A percentile compares a stretch with the other conserved stretches of the same genome.
phyloP scores from a whole-genome alignment of 1,139 yeast species.

The Protomyces inouyei region DNA sequence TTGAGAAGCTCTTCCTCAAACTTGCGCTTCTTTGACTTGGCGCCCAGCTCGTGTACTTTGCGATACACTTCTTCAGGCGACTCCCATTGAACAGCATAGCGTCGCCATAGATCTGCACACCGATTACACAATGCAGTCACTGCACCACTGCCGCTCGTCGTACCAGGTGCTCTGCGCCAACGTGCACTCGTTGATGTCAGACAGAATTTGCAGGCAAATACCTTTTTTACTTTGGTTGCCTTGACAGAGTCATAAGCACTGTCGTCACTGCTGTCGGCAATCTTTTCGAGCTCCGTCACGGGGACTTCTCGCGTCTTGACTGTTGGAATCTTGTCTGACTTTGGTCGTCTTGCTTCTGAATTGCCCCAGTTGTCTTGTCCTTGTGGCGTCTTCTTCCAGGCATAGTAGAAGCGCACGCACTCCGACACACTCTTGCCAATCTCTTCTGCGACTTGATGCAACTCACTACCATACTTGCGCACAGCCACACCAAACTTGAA shows the following conservation, averaged over 20 bases:
- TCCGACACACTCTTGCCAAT: constrained; percentile 68
- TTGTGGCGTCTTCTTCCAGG: constrained; percentile 80
- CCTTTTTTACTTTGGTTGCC: constrained; percentile 41
- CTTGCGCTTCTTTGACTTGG: constrained; percentile 53
- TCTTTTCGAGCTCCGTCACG: constrained; percentile 31
- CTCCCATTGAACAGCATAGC: constrained; percentile 88
- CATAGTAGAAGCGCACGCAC: constrained; percentile 77
- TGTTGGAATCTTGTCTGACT: constrained; percentile 39
- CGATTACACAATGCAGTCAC: constrained; percentile 66
- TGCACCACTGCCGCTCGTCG: constrained; percentile 40
- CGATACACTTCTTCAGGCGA: constrained; percentile 64
- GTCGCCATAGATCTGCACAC: constrained; percentile 87
- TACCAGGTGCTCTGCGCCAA: constrained; percentile 73
- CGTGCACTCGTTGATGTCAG: constrained; percentile 49
- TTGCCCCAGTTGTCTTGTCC: constrained; percentile 83
- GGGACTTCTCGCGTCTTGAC: constrained; percentile 31
- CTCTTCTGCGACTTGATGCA: constrained; percentile 63
- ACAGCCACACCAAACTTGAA: constrained; percentile 72
- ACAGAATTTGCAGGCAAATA: constrained; percentile 63
- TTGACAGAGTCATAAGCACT: constrained; percentile 59
- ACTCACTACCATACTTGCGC: constrained; percentile 67
- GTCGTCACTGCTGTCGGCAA: constrained; percentile 67
- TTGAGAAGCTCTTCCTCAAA: constrained; percentile 67
- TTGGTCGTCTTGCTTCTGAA: constrained; percentile 64
- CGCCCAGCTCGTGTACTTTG: constrained; percentile 47